Base-by-base conservation (phyloP, 331 rosid species). In the Telfairia occidentalis region DNA sequence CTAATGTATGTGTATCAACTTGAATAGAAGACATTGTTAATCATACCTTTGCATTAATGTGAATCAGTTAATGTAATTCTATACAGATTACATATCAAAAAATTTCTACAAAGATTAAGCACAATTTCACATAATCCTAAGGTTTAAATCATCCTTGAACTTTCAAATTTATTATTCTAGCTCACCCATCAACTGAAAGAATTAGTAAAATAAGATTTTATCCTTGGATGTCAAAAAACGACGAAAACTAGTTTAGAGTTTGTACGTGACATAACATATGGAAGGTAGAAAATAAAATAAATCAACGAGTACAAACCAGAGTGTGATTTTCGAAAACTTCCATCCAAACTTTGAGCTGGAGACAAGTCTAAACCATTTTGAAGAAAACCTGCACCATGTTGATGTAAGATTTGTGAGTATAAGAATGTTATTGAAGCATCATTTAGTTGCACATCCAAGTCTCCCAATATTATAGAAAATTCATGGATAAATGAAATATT, bases 261-360 rank as follows among this genome's bases (percentile, higher is more conserved):
- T 50, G 57, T 12, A 53, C 40, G n/a, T 7, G 0, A 1, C n/a
- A 70, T 45, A 70, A 84, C n/a, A n/a, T n/a, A 50, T 5, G 52
- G 48, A 77, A 73, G 71, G 76, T 59, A 66, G 58, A 71, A 30
- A 74, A 8, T 57, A 24, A 13, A 43, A 23, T 24, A 69, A 35
- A 46, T 26, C 23, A 3, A 55, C 21, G 9, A 29, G 29, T 40
- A 75, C 70, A 42, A 23, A 75, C 78, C 78, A n/a, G 78, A 58
- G 45, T 75, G 50, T 9, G 78, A 38, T 60, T 75, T 75, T 24
- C 78, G 65, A 26, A 75, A 75, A 50, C 78, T 75, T 75, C 45
- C 78, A 37, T 75, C 78, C 55, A 42, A 42, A 45, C 71, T 75
- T 26, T 42, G 78, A 58, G 71, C 38, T 5, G 78, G 70, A 75